Percentiles rank a stretch among this genome's conserved stretches.
phyloP scores from a whole-genome alignment of 495 filamentous ascomycete species.

The Penicillium paxilli region DNA sequence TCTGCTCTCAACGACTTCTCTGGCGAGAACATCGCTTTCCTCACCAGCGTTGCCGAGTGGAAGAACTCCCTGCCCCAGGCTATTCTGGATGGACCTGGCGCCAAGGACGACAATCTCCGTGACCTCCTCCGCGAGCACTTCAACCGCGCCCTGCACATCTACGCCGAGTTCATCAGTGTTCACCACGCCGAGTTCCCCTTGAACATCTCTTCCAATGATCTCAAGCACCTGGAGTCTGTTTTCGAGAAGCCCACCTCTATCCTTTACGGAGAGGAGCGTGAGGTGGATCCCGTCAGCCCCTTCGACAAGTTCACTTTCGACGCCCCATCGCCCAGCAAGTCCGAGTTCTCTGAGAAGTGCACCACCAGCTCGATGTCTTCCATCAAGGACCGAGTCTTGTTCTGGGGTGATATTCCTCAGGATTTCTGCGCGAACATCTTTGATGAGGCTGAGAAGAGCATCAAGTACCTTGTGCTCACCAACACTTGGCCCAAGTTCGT shows the following conservation, averaged over 20 bases:
- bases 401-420: slow-evolving; percentile 45
- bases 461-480: slow-evolving; percentile 68
- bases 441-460: slow-evolving; percentile 56
- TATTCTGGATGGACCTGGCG: slow-evolving; percentile 14
- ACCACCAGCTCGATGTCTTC: slow-evolving; percentile 12
- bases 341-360: slow-evolving; percentile 22
- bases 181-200: slow-evolving; percentile 61
- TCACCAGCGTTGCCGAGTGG: slow-evolving; percentile 58
- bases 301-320: slow-evolving; percentile 28
- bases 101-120: slow-evolving; percentile 17
- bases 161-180: slow-evolving; percentile 54
- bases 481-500: slow-evolving; percentile 73
- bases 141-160: slow-evolving; percentile 56
- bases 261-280: slow-evolving; percentile 32
- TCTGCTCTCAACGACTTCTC: slow-evolving; percentile 64
- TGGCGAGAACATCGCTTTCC: slow-evolving; percentile 68
- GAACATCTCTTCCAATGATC: slow-evolving; percentile 57
- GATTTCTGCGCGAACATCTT: slow-evolving; percentile 56
- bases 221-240: slow-evolving; percentile 46
- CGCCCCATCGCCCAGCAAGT: slow-evolving; percentile 19
- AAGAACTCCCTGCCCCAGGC: slow-evolving; percentile 32
- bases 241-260: slow-evolving; percentile 45
- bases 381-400: slow-evolving; percentile 30
- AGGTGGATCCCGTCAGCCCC: slow-evolving; percentile 30
- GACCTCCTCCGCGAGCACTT: slow-evolving; percentile 43